Evolutionary conservation across 192 early-diverging fungal genomes (phyloP).

Genomic region (Coemansia sp.): DNA sequence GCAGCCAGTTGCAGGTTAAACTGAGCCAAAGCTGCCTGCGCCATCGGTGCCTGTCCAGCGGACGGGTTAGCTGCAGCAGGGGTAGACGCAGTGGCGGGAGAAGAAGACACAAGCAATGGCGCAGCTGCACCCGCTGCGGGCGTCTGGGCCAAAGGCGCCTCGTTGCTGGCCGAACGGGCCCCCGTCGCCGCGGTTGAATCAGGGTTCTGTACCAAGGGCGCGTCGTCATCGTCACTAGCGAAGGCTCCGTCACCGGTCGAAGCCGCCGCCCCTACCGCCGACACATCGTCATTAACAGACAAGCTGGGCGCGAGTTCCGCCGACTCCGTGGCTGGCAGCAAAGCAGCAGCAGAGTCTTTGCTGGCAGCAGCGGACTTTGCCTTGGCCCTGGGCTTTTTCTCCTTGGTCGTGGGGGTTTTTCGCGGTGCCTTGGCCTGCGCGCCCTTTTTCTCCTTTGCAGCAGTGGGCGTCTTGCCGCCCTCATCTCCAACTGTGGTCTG

Average conservation of each 20-base stretch:
- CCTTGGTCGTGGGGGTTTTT: conserved; percentile 20
- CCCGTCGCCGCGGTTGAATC: not conserved
- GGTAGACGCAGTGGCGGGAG: not conserved
- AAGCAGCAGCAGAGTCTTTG: not conserved
- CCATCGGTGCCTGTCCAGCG: not conserved
- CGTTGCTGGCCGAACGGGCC: not conserved
- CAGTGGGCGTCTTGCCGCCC: not conserved
- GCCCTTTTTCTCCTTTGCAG: conserved; percentile 15
- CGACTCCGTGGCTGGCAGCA: not conserved
- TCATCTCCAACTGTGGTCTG: not conserved
- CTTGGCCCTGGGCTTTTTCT: conserved; percentile 34
- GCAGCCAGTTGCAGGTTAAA: conserved; percentile 10
- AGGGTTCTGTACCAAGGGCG: conserved; percentile 11
- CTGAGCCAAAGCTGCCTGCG: conserved; percentile 12
- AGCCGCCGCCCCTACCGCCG: too few relatives aligned
- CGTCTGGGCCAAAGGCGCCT: not conserved
- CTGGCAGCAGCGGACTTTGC: conserved; percentile 8
- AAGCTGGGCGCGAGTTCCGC: not conserved
- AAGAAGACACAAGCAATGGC: conserved; percentile 5
- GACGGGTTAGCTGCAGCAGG: not conserved
- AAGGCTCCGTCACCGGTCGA: too few relatives aligned
- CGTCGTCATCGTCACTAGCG: conserved; percentile 15
- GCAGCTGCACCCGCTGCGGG: not conserved
- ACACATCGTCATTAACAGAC: not conserved
- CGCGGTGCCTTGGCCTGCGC: conserved; percentile 6